These are phyloP conservation scores for Chloris gayana DNA, from an alignment of 176 grass and related monocot genomes.

Conservation along the genomic window DNA sequence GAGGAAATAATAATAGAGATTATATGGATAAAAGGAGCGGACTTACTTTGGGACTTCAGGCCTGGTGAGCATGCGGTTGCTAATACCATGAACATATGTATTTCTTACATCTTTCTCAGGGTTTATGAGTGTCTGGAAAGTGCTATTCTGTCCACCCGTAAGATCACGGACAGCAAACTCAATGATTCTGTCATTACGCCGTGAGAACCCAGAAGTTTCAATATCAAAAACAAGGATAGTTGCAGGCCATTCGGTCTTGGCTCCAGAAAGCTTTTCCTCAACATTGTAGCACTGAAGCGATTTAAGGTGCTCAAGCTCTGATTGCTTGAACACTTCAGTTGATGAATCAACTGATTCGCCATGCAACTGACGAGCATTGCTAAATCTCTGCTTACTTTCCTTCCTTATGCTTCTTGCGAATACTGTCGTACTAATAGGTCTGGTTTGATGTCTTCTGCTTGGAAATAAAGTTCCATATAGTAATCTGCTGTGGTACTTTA, in stretches of 20 bases:
- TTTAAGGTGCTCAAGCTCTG: slow-evolving; percentile 62
- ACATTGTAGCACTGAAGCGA: slow-evolving; percentile 64
- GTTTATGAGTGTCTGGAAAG: slow-evolving; percentile 82
- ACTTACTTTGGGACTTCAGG: slow-evolving; percentile 76
- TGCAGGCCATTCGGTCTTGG: slow-evolving; percentile 60
- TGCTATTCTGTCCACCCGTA: slow-evolving; percentile 72
- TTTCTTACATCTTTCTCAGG: slow-evolving; percentile 57
- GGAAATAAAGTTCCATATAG: slow-evolving; percentile 45
- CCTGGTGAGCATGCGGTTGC: slow-evolving; percentile 52
- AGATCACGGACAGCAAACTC: slow-evolving; percentile 89
- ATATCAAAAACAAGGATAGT: slow-evolving; percentile 92
- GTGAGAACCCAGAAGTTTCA: slow-evolving; percentile 78
- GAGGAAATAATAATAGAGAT: slow-evolving; percentile 13
- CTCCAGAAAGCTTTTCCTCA: slow-evolving; percentile 47
- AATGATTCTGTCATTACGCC: slow-evolving; percentile 64
- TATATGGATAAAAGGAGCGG: slow-evolving; percentile 22
- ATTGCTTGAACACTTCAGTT: slow-evolving; percentile 53
- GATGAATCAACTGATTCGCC: slow-evolving; percentile 53
- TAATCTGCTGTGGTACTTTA: slow-evolving; percentile 46
- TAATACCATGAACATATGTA: slow-evolving; percentile 66
- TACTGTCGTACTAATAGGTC: slow-evolving; percentile 49
- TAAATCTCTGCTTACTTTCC: slow-evolving; percentile 45
- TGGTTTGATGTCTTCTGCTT: slow-evolving; percentile 39
- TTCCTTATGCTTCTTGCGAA: slow-evolving; percentile 39
- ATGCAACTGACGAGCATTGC: slow-evolving; percentile 38